A percentile compares a stretch with the other conserved stretches of the same genome.
These are phyloP conservation scores for Malassezia japonica DNA, from an alignment of 1,284 basidiomycete genomes.

Conservation along the genomic window DNA sequence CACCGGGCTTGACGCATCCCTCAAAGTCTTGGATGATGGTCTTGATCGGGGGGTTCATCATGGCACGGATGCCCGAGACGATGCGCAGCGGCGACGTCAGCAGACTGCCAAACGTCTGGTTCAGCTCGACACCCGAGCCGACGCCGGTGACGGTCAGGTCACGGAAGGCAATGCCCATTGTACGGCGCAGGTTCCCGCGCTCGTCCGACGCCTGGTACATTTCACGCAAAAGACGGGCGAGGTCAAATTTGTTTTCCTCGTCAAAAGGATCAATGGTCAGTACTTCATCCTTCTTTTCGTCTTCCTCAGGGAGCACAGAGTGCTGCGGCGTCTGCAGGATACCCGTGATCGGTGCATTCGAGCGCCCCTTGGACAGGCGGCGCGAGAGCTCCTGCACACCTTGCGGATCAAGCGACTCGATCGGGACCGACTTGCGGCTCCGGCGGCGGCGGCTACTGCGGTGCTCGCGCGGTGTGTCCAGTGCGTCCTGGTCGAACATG, in stretches of 20 bases:
- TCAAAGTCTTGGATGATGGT: conserved; percentile 27
- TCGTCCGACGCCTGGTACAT: conserved; percentile 31
- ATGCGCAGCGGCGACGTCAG: conserved; percentile 25
- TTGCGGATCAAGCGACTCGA: conserved; percentile 9
- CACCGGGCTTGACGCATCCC: conserved; percentile 54
- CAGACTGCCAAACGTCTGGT: conserved; percentile 24
- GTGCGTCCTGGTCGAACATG: neutral
- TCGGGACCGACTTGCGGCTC: conserved; percentile 7
- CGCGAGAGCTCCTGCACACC: conserved; percentile 6
- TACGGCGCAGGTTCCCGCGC: conserved; percentile 27
- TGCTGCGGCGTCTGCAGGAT: neutral
- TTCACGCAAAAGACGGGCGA: conserved; percentile 41
- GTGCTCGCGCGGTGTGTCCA: neutral
- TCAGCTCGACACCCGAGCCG: conserved; percentile 29
- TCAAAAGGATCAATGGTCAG: conserved; percentile 28
- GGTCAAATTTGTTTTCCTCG: conserved; percentile 45
- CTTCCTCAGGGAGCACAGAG: neutral
- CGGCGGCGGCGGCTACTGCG: neutral
- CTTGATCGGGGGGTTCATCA: conserved; percentile 32
- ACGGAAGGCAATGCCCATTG: conserved; percentile 31
- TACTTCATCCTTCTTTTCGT: neutral
- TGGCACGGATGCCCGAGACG: conserved; percentile 18
- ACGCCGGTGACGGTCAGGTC: conserved; percentile 32
- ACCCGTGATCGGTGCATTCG: neutral
- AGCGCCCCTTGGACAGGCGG: neutral